Evolutionary conservation across 805 yeast genomes (phyloP).

Genomic region (Suhomyces faveliae): DNA sequence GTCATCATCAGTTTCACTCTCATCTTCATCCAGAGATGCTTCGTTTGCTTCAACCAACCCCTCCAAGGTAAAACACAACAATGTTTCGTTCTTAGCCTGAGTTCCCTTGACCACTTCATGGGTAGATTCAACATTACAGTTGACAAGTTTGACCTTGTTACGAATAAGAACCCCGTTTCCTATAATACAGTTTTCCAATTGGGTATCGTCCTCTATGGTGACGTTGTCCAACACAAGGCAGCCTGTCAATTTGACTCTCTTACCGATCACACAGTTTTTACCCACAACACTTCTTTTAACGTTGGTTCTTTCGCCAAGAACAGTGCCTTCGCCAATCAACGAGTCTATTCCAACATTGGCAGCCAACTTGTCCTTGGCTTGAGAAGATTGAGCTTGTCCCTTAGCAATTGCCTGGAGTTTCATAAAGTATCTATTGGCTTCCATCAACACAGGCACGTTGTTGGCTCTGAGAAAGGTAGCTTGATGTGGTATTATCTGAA

Average conservation of each 20-base stretch:
- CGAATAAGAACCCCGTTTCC: conserved; percentile 70
- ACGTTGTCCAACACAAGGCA: conserved; percentile 75
- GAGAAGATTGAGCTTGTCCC: conserved; percentile 20
- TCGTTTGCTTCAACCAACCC: conserved; percentile 37
- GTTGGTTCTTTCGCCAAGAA: conserved; percentile 76
- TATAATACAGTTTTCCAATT: conserved; percentile 81
- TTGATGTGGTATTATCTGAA: conserved; percentile 68
- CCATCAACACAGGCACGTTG: conserved; percentile 79
- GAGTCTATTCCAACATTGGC: conserved; percentile 90
- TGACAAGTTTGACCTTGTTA: conserved; percentile 62
- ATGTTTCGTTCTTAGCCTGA: conserved; percentile 57
- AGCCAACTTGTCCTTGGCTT: conserved; percentile 48
- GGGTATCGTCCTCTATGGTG: conserved; percentile 72
- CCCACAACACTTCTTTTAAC: conserved; percentile 87
- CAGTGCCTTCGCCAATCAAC: conserved; percentile 64
- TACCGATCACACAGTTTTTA: conserved; percentile 70
- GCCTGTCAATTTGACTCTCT: conserved; percentile 83
- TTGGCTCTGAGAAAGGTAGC: conserved; percentile 75
- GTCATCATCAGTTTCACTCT: conserved; percentile 45
- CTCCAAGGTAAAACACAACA: conserved; percentile 43
- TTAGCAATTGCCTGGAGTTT: conserved; percentile 53
- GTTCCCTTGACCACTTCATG: conserved; percentile 63
- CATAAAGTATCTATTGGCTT: conserved; percentile 79
- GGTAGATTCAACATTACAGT: conserved; percentile 83
- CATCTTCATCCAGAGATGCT: conserved; percentile 25